A percentile compares a stretch with the other conserved stretches of the same genome.
Evolutionary conservation across 2,329 filamentous ascomycete species (phyloP).

Genomic region (Camillea tinctor): DNA sequence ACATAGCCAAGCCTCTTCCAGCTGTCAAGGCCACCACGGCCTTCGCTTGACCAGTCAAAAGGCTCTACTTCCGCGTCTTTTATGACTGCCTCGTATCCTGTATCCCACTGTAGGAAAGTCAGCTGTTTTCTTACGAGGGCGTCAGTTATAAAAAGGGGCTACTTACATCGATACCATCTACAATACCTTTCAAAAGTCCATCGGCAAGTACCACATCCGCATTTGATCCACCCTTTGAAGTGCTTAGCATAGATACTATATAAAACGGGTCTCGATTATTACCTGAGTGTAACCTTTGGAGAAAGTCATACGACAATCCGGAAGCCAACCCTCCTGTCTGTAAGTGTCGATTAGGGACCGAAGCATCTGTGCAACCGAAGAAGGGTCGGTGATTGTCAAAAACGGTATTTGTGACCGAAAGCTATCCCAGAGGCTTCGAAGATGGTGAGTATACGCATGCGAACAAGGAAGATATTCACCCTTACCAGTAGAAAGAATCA

Average conservation of each 20-base stretch:
- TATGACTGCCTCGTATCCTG: conserved; percentile 67
- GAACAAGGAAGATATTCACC: background rate
- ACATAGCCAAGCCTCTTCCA: conserved; percentile 74
- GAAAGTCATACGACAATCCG: conserved; percentile 75
- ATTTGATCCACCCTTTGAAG: conserved; percentile 66
- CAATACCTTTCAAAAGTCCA: conserved; percentile 65
- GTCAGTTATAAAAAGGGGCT: background rate
- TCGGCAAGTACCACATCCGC: conserved; percentile 69
- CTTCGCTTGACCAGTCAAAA: conserved; percentile 67
- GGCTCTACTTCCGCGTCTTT: conserved; percentile 73
- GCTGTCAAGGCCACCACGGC: conserved; percentile 66
- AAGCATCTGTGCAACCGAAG: conserved; percentile 63
- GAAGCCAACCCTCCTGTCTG: conserved; percentile 66
- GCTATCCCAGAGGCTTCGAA: conserved; percentile 62
- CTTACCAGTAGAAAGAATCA: conserved; percentile 71
- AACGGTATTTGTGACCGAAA: conserved; percentile 69
- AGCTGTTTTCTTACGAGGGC: conserved; percentile 6
- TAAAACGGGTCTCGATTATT: background rate
- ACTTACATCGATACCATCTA: conserved; percentile 50
- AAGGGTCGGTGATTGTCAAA: conserved; percentile 65
- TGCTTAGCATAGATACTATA: background rate
- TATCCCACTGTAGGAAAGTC: conserved; percentile 52
- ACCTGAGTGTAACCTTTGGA: conserved; percentile 70
- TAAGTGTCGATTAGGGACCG: conserved; percentile 72
- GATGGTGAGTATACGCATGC: conserved; percentile 8